Evolutionary conservation across 805 yeast species (phyloP).

Genomic region (Candida fluviatilis): DNA sequence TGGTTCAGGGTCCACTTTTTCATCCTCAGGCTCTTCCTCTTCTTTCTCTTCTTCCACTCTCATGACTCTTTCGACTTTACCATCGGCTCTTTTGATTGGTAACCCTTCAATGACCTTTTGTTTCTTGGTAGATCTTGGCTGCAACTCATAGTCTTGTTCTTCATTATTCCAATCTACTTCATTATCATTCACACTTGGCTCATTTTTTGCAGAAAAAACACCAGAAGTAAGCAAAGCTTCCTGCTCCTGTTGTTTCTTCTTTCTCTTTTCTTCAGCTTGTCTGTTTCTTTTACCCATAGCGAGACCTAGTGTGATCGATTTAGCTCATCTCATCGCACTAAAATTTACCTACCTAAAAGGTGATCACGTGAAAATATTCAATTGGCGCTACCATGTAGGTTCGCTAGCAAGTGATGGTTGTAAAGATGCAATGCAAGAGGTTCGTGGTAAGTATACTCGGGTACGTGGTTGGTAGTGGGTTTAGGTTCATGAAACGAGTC

Average conservation of each 20-base stretch:
- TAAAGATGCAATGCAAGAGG: too few species aligned
- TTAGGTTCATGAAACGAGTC: too few species aligned
- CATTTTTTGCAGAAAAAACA: constrained; percentile 19
- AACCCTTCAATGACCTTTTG: constrained; percentile 59
- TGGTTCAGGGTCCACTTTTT: constrained; percentile 11
- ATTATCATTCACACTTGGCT: constrained; percentile 3
- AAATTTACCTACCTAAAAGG: background rate
- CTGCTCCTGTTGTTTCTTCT: constrained; percentile 34
- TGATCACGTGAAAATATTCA: background rate
- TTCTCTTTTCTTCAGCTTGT: constrained; percentile 26
- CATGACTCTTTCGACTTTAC: constrained; percentile 66
- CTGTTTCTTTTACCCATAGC: constrained; percentile 33
- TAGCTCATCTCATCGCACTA: constrained; percentile 2
- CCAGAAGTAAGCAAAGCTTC: constrained; percentile 39
- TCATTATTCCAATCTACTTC: constrained; percentile 56
- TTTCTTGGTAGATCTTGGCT: constrained; percentile 55
- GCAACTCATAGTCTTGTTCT: constrained; percentile 74
- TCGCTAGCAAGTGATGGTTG: background rate
- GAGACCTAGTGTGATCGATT: background rate
- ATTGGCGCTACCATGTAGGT: background rate
- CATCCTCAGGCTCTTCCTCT: constrained; percentile 11
- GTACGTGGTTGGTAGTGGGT: too few species aligned
- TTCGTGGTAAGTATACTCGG: too few species aligned
- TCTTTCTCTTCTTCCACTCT: constrained; percentile 23
- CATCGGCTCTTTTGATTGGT: constrained; percentile 74